Base-by-base conservation (phyloP, 2,329 filamentous ascomycete genomes). In the Nemania diffusa region DNA sequence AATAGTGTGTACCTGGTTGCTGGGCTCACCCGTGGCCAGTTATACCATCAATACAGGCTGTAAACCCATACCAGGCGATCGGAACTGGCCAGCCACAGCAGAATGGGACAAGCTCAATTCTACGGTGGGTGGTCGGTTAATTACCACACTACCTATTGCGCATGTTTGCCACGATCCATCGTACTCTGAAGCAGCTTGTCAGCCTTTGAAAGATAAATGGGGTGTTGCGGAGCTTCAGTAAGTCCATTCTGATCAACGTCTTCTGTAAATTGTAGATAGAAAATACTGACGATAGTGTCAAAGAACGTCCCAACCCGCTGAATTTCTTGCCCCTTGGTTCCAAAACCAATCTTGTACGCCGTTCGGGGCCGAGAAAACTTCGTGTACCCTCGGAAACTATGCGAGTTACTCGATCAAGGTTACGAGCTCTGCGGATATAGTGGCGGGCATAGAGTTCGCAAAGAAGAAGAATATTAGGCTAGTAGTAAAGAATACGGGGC, bases 251-350 rank as follows among this genome's bases (percentile, higher is more conserved):
- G 13, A 57, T 52, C 32, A 15, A 15, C 22, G 24, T 53, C 15
- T 26, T 7, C 22, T 20, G 22, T 53, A 27, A 2, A 26, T 37
- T 1, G 6, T 3, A 2, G 37, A 15, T 11, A 58, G 22, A n/a
- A n/a, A 5, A 26, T 26, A 27, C 50, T 62, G 32, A 64, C 15
- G 29, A 52, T 52, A 4, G 3, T 15, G 9, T 34, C 5, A 32
- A 26, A 58, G 61, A 40, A 63, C 53, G 6, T 57, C 53, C 3
- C 34, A 40, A 17, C 62, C 62, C 15, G 62, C 27, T 22, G 56
- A 65, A 20, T 55, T 65, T 42, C 27, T 65, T 2, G 37, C 48
- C n/a, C 62, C 62, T 37, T 65, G 29, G 26, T 65, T 53, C 22
- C 56, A 59, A 20, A 65, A 65, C 27, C 48, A 60, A 40, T 37